Base-by-base conservation (phyloP, 2,329 filamentous ascomycete genomes). In the Verticillium isaacii region DNA sequence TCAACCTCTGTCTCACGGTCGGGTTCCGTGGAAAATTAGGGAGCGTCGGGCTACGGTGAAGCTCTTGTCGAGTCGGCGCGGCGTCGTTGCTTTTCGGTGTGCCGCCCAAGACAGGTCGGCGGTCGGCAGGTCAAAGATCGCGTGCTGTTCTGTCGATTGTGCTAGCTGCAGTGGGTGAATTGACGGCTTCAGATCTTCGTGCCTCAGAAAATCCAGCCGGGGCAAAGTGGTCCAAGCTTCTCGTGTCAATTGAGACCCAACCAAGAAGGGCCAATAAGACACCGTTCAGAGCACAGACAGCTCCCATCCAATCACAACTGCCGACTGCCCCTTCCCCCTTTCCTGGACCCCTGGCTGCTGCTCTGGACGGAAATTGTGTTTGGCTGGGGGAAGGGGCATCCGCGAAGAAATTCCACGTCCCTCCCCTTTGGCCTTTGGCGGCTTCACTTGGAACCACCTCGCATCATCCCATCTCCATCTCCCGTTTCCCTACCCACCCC, bases 281-380 rank as follows among this genome's bases (percentile, higher is more conserved):
- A 45, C 45, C 11, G 41, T 59, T n/a, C 29, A 29, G 32, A 12
- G 58, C 58, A 59, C 58, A 45, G 58, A 54, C 58, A 64, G 52
- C 39, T 56, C 12, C 54, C 36, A 63, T 54, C 66, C 66, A 68
- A 68, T 67, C 63, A 65, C 17, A 56, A 32, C 23, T 32, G 25
- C 8, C 19, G 7, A 9, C 0, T 32, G 12, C 65, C 71, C 72
- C 70, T 77, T 76, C 76, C 77, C 78, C 78, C 74, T 76, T 77
- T 76, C 71, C 74, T 69, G 45, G 41, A 45, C 62, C 75, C 76
- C 73, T 76, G 74, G 41, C 72, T 71, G 71, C 69, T 72, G 68
- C 70, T 72, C 70, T 71, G 70, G 66, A 75, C 69, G 74, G 78
- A 82, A 82, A 82, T 81, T 82, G 77, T 77, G 71, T 74, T 75